Percentiles rank a stretch among this genome's conserved stretches.
Conservation (phyloP, 2,329 filamentous ascomycete species). For the Clonostachys solani region DNA sequence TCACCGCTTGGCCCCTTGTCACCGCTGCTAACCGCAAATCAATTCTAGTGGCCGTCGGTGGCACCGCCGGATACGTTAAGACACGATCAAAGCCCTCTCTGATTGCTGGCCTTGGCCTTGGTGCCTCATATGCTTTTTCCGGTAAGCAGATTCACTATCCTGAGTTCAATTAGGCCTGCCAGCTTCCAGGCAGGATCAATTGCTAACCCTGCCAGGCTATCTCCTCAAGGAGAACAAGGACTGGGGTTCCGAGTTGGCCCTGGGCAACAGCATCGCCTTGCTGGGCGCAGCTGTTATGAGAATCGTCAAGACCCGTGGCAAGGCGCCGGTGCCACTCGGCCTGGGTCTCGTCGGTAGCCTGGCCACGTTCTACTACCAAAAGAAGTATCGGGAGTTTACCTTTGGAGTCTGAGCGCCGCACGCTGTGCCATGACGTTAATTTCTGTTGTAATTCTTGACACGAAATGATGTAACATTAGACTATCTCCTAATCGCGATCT, state of each 20-base stretch:
- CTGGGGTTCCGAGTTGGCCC: conserved; percentile 33
- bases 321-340: conserved; percentile 26
- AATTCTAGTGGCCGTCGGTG: background rate
- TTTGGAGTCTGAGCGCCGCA: conserved; percentile 23
- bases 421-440: no score
- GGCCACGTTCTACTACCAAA: conserved; percentile 34
- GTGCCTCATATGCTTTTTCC: background rate
- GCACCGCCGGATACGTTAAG: background rate
- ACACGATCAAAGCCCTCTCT: background rate
- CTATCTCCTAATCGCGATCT: no score
- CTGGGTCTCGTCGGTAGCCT: conserved; percentile 24
- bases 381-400: conserved; percentile 32
- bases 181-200: background rate
- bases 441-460: no score
- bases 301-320: conserved; percentile 29
- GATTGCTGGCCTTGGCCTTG: background rate
- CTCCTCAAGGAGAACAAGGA: conserved; percentile 35
- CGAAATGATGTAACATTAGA: no score
- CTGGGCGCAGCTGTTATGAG: conserved; percentile 28
- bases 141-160: background rate
- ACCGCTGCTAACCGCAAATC: background rate
- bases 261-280: conserved; percentile 30
- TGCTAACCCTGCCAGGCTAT: conserved; percentile 19
- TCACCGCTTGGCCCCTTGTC: background rate
- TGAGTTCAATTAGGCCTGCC: background rate